Conservation (phyloP, 2,329 filamentous ascomycete genomes). For the Zymoseptoria pseudotritici region DNA sequence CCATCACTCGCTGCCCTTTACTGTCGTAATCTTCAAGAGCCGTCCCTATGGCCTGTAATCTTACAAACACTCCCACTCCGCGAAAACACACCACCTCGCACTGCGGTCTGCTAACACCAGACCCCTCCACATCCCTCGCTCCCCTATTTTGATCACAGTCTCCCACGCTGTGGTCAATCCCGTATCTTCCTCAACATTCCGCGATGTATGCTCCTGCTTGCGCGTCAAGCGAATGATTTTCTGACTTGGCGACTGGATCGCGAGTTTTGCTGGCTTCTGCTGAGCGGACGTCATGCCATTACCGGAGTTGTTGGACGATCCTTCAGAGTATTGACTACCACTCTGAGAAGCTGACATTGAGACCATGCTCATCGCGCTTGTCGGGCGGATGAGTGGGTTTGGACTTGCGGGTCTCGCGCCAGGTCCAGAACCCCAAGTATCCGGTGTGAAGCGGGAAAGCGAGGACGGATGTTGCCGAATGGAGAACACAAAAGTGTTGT, state of each 20-base stretch:
- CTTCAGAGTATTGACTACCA: conserved; percentile 46
- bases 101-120: conserved; percentile 76
- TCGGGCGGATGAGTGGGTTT: conserved; percentile 46
- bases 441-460: conserved; percentile 35
- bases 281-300: conserved; percentile 45
- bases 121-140: conserved; percentile 72
- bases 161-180: conserved; percentile 75
- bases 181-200: conserved; percentile 49
- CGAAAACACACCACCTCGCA: conserved; percentile 86
- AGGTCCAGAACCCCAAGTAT: conserved; percentile 31
- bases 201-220: conserved; percentile 55
- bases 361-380: conserved; percentile 55
- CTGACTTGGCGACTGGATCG: conserved; percentile 86
- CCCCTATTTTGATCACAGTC: conserved; percentile 83
- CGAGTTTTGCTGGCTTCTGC: conserved; percentile 84
- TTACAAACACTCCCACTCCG: conserved; percentile 64
- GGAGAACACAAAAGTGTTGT: conserved; percentile 97
- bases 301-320: conserved; percentile 46
- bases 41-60: not conserved
- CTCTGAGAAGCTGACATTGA: conserved; percentile 45
- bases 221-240: conserved; percentile 86
- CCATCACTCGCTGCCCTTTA: not conserved
- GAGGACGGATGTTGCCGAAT: conserved; percentile 84
- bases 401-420: conserved; percentile 43
- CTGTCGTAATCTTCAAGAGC: not conserved